Base-by-base conservation (phyloP, 768 basidiomycete genomes). In the Lactarius trivialis region DNA sequence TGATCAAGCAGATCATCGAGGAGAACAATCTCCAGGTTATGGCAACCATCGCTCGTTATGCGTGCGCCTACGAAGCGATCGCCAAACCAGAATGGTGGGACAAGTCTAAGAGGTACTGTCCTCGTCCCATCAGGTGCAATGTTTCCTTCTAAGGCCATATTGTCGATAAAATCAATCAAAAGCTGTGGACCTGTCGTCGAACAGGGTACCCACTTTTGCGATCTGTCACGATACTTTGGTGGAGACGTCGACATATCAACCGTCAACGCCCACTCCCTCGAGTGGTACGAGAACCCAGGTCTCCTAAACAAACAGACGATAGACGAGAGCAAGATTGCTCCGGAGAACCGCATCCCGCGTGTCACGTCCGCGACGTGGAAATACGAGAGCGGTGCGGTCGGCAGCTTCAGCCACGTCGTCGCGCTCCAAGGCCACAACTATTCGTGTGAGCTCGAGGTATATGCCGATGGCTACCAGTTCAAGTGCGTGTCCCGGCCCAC, bases 201-300 rank as follows among this genome's bases (percentile, higher is more conserved):
- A 73, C 90, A 93, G 77, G 95, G 92, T 52, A 98, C 96, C 15
- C 96, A 98, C 77, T 96, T 98, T 77, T 94, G 92, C 69, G 94
- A 98, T 76, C 82, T 97, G 49, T 97, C 93, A 43, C 88, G 96
- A 67, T 96, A 96, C 79, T 98, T 98, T 71, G 96, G 95, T 56
- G 96, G 96, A 17, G 91, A 96, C 67, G 92, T 97, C 61, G 91
- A 97, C 70, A 85, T 95, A 64, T 76, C 84, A 56, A 82, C 82
- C 36, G 89, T 93, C 43, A 76, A 73, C 41, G 96, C 95, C 17
- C 91, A 93, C 71, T 92, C 94, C 9, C 81, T 98, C 34, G 95
- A 96, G 71, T 93, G 89, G 89, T 79, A 92, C 71, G 95, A 98
- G 74, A 82, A 85, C 66, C 89, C 96, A 11, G 96, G 96, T 36